These are phyloP conservation scores for Solanum appendiculatum DNA, from an alignment of 257 asterid genomes.

Conservation along the genomic window DNA sequence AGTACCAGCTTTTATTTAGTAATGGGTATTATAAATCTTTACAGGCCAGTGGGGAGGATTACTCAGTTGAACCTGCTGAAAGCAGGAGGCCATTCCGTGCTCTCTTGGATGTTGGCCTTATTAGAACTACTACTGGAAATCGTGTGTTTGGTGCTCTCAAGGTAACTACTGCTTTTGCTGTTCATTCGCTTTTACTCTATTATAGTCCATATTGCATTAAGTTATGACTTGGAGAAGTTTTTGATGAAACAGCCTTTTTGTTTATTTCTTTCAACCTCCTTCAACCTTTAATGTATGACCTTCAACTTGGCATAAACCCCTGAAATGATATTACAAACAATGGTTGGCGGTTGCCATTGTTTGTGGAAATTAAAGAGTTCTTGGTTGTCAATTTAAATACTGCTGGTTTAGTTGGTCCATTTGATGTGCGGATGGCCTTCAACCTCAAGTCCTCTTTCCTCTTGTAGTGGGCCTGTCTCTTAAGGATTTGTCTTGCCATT, in stretches of 20 bases:
- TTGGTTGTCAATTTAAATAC: neutral
- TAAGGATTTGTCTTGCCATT: neutral
- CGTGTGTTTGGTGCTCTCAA: slow-evolving; percentile 89
- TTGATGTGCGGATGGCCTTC: neutral
- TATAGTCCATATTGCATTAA: neutral
- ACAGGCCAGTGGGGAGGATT: slow-evolving; percentile 94
- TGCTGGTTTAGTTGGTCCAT: neutral
- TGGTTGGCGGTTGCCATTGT: neutral
- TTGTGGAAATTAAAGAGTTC: neutral
- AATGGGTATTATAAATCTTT: neutral
- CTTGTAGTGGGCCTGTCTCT: neutral
- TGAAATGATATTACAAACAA: neutral
- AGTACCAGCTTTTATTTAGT: neutral
- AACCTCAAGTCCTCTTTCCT: neutral
- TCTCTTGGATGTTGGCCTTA: slow-evolving; percentile 83
- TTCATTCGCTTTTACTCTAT: neutral
- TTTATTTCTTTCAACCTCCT: neutral
- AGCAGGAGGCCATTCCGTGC: slow-evolving; percentile 95
- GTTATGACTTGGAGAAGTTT: neutral
- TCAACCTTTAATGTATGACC: neutral
- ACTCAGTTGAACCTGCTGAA: slow-evolving; percentile 78
- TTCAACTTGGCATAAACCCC: neutral
- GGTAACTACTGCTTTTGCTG: slow-evolving; percentile 17
- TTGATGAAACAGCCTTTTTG: neutral
- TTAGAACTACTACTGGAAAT: slow-evolving; percentile 84